Evolutionary conservation across 163 green algal species (phyloP).

Genomic region (Dunaliella salina): DNA sequence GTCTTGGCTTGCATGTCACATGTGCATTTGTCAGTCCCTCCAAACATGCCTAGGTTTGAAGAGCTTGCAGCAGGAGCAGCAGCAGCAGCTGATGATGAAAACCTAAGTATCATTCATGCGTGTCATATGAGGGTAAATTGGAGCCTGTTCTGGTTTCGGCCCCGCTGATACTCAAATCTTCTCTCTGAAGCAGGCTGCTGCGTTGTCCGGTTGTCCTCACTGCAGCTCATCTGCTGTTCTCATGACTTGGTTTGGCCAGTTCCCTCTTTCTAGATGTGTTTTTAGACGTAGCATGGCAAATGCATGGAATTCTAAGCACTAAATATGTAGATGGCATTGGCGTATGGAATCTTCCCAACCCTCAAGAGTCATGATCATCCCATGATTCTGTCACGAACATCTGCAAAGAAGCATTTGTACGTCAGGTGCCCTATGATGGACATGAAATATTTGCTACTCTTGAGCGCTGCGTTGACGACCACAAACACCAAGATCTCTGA

Average conservation of each 20-base stretch:
- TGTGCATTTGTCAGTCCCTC: background rate
- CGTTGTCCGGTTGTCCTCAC: background rate
- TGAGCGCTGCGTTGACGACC: conserved; percentile 41
- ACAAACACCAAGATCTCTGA: conserved; percentile 51
- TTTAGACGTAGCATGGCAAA: too few species aligned
- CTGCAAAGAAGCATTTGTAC: too few species aligned
- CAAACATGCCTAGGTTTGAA: background rate
- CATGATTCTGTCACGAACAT: too few species aligned
- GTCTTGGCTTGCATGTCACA: background rate
- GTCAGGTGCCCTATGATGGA: conserved; percentile 31
- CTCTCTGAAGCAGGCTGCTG: conserved; percentile 38
- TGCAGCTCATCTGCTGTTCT: background rate
- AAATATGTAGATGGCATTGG: too few species aligned
- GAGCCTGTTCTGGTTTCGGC: background rate
- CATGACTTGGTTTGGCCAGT: too few species aligned
- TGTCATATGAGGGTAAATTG: conserved; percentile 40
- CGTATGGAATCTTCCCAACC: too few species aligned
- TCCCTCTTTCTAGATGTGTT: too few species aligned
- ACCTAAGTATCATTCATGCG: conserved; percentile 37
- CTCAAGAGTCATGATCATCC: too few species aligned
- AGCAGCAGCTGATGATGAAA: conserved; percentile 35
- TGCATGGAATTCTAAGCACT: too few species aligned
- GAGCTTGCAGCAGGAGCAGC: background rate
- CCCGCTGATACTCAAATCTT: conserved; percentile 27
- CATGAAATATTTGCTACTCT: conserved; percentile 53